Percentiles rank a stretch among this genome's conserved stretches.
phyloP scores from a whole-genome alignment of 2,329 filamentous ascomycete species.

The Acephala macrosclerotiorum region DNA sequence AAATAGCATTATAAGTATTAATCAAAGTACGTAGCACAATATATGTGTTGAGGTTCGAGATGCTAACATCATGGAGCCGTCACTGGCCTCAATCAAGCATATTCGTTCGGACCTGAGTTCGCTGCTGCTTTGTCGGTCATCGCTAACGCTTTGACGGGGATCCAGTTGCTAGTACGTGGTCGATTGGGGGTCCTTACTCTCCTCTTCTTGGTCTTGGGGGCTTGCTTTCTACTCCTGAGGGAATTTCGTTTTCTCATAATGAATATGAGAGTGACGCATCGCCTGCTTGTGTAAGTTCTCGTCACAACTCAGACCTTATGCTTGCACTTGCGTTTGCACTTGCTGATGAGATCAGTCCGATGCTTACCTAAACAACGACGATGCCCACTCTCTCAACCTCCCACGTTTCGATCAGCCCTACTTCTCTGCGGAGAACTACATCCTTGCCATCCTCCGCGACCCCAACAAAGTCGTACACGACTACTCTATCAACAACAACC shows the following conservation, averaged over 20 bases:
- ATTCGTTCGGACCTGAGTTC: neutral
- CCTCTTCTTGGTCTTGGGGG: neutral
- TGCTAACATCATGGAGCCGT: neutral
- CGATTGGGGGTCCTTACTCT: neutral
- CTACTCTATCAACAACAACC: no score
- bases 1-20: neutral
- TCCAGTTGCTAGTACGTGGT: neutral
- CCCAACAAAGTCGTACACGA: no score
- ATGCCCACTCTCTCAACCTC: no score
- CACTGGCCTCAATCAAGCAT: neutral
- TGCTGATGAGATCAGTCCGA: no score
- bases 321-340: no score
- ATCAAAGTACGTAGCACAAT: neutral
- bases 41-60: neutral
- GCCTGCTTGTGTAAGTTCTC: no score
- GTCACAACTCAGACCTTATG: no score
- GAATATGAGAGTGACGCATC: conserved; percentile 15
- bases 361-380: no score
- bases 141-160: neutral
- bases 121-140: neutral
- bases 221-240: neutral
- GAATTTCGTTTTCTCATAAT: conserved; percentile 4
- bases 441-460: no score
- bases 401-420: no score
- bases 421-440: no score